Evolutionary conservation across 2,329 filamentous ascomycete genomes (phyloP).

Genomic region (Epicoccum sorghinum): DNA sequence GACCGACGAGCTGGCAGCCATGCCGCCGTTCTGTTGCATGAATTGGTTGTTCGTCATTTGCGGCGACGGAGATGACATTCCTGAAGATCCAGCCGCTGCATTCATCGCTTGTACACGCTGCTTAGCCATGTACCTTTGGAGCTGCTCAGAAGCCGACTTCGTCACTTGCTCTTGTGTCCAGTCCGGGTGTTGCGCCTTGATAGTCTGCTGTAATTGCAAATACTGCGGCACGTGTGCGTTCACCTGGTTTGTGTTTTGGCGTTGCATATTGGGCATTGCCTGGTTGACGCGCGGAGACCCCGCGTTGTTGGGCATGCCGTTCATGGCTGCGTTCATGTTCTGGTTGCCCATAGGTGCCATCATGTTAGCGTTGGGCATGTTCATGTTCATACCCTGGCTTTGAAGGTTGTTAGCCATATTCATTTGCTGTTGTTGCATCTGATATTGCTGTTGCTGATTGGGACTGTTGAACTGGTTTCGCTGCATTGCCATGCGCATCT

Average conservation of each 20-base stretch:
- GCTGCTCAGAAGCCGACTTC: conserved; percentile 44
- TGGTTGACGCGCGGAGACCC: conserved; percentile 44
- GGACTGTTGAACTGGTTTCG: conserved; percentile 39
- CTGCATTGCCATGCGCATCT: conserved; percentile 49
- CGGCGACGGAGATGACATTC: conserved; percentile 36
- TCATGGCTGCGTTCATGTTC: conserved; percentile 43
- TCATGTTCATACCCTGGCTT: conserved; percentile 41
- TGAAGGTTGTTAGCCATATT: conserved; percentile 43
- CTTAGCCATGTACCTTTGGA: conserved; percentile 39
- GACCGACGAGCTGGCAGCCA: conserved; percentile 39
- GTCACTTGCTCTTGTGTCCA: conserved; percentile 43
- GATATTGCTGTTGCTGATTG: conserved; percentile 43
- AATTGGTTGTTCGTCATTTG: conserved; percentile 45
- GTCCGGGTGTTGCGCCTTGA: conserved; percentile 46
- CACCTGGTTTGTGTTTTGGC: conserved; percentile 35
- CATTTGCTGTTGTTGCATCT: conserved; percentile 40
- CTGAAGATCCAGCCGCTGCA: conserved; percentile 43
- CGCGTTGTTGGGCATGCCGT: conserved; percentile 43
- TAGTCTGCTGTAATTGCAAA: conserved; percentile 37
- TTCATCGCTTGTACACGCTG: conserved; percentile 46
- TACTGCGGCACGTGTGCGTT: conserved; percentile 45
- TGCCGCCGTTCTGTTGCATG: conserved; percentile 37
- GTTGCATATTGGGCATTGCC: conserved; percentile 39
- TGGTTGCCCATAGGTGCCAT: conserved; percentile 40
- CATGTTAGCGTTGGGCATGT: conserved; percentile 46